phyloP scores from a whole-genome alignment of 306 rosid species.

The Trifolium fragiferum region DNA sequence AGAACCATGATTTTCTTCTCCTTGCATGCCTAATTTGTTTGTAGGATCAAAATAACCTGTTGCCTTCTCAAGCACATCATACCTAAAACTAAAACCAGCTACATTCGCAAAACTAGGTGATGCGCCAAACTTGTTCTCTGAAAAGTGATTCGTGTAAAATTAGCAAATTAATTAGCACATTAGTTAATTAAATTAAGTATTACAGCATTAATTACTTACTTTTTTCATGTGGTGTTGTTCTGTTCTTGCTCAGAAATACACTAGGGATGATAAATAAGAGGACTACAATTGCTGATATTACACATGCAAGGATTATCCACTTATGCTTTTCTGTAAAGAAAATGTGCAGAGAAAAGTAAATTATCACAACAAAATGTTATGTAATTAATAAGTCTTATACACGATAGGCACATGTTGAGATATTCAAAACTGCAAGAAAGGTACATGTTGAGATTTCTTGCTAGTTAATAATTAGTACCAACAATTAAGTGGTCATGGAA shows the following conservation, averaged over 20 bases:
- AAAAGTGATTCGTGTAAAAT: not conserved
- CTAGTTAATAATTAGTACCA: too few species aligned
- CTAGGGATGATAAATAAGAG: slow-evolving; percentile 42
- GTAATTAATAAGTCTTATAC: too few species aligned
- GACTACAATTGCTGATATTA: slow-evolving; percentile 32
- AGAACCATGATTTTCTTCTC: slow-evolving; percentile 56
- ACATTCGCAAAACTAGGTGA: slow-evolving; percentile 21
- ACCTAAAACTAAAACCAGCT: slow-evolving; percentile 53
- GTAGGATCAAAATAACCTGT: slow-evolving; percentile 48
- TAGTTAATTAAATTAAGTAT: slow-evolving; percentile 1
- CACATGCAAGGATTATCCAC: slow-evolving; percentile 40
- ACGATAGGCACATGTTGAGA: too few species aligned
- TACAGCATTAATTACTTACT: slow-evolving; percentile 50
- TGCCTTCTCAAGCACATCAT: slow-evolving; percentile 61
- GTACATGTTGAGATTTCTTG: too few species aligned
- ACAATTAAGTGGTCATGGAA: too few species aligned
- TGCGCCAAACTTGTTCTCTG: slow-evolving; percentile 27
- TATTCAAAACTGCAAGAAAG: too few species aligned
- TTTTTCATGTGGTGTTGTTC: slow-evolving; percentile 10
- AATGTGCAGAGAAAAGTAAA: slow-evolving; percentile 16
- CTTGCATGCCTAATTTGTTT: slow-evolving; percentile 56
- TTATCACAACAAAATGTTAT: too few species aligned
- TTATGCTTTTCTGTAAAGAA: slow-evolving; percentile 31
- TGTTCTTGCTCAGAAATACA: slow-evolving; percentile 41
- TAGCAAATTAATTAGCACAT: slow-evolving; percentile 5